Percentiles rank a stretch among this genome's conserved stretches.
Conservation (phyloP, 129 eudicot genomes). For the Escallonia rubra region DNA sequence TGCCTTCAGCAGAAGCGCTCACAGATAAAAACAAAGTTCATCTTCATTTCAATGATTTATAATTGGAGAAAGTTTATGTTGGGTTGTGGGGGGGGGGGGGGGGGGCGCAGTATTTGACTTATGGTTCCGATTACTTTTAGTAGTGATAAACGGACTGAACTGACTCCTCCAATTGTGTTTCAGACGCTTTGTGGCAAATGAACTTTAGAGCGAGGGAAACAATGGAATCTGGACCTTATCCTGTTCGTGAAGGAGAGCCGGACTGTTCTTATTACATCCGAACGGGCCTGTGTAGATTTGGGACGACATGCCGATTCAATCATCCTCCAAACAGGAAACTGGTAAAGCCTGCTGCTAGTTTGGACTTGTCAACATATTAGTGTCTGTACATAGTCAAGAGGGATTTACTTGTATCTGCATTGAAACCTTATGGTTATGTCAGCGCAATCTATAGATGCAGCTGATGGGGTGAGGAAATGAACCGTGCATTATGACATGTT, state of each 20-base stretch:
- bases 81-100: constrained; percentile 9
- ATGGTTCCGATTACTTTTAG: too few relatives aligned
- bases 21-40: too few relatives aligned
- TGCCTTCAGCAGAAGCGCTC: too few relatives aligned
- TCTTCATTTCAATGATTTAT: too few relatives aligned
- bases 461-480: not conserved
- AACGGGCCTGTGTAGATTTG: constrained; percentile 95
- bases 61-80: not conserved
- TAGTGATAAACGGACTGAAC: not conserved
- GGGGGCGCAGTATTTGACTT: too few relatives aligned
- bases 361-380: not conserved
- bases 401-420: not conserved
- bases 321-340: constrained; percentile 91
- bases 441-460: not conserved
- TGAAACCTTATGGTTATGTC: not conserved
- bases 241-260: constrained; percentile 92
- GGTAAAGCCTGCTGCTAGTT: constrained; percentile 36
- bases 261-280: constrained; percentile 91
- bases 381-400: constrained; percentile 5
- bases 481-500: not conserved
- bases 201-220: constrained; percentile 70
- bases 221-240: constrained; percentile 79
- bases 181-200: constrained; percentile 85
- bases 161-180: constrained; percentile 23
- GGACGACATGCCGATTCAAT: constrained; percentile 86